Conservation (phyloP, 192 early-diverging fungal genomes). For the Coemansia sp. region DNA sequence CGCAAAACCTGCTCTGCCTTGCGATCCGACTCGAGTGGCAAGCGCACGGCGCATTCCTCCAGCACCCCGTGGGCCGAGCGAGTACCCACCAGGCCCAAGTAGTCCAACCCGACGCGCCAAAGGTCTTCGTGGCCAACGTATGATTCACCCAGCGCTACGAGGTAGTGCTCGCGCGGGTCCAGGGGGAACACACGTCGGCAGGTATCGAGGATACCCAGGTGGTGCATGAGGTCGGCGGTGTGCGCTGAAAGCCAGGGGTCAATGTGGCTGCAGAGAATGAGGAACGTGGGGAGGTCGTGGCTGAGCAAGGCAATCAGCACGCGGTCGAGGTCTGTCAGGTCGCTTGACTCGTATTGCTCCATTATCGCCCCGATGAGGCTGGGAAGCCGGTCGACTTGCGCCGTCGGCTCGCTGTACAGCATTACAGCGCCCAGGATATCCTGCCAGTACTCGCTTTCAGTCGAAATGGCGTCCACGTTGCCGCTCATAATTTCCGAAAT, state of each 20-base stretch:
- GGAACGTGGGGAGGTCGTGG: slow-evolving; percentile 51
- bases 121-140: slow-evolving; percentile 41
- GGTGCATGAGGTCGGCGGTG: slow-evolving; percentile 57
- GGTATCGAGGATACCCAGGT: slow-evolving; percentile 52
- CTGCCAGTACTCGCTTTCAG: slow-evolving; percentile 48
- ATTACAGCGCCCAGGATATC: slow-evolving; percentile 55
- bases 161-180: slow-evolving; percentile 41
- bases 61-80: slow-evolving; percentile 7
- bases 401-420: slow-evolving; percentile 55
- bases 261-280: slow-evolving; percentile 42
- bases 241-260: slow-evolving; percentile 65
- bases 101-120: slow-evolving; percentile 58
- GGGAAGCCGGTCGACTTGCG: slow-evolving; percentile 31
- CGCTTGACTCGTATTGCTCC: slow-evolving; percentile 30
- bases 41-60: slow-evolving; percentile 42
- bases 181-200: slow-evolving; percentile 31
- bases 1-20: slow-evolving; percentile 56
- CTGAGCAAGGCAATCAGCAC: slow-evolving; percentile 37
- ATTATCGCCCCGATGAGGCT: slow-evolving; percentile 7
- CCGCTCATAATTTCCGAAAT: slow-evolving; percentile 40
- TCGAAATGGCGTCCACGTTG: slow-evolving; percentile 39
- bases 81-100: slow-evolving; percentile 33
- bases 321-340: slow-evolving; percentile 35
- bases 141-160: slow-evolving; percentile 29
- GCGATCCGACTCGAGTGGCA: slow-evolving; percentile 54